These are phyloP conservation scores for Davidsoniella virescens DNA, from an alignment of 2,329 filamentous ascomycete genomes.

Conservation along the genomic window DNA sequence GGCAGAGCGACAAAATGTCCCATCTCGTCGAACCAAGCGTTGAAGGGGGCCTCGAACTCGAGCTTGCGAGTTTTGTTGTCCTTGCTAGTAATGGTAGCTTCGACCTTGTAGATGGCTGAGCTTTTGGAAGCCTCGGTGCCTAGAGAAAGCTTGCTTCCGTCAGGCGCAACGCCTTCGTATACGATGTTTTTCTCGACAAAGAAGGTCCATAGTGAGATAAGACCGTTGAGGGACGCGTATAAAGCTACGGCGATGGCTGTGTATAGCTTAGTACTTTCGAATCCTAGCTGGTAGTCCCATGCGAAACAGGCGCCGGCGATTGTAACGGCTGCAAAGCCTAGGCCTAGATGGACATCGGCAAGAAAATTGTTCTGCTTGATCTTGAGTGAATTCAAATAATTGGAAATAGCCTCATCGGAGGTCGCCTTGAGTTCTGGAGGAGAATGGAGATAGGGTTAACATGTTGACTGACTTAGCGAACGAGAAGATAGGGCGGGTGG, in stretches of 20 bases:
- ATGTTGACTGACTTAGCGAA: not conserved
- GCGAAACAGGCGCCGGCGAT: slow-evolving; percentile 73
- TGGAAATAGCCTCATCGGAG: slow-evolving; percentile 82
- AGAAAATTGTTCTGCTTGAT: slow-evolving; percentile 72
- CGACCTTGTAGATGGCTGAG: slow-evolving; percentile 64
- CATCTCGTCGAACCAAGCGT: slow-evolving; percentile 57
- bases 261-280: slow-evolving; percentile 69
- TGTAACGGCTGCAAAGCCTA: slow-evolving; percentile 70
- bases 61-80: slow-evolving; percentile 26
- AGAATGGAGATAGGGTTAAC: slow-evolving; percentile 2
- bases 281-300: slow-evolving; percentile 83
- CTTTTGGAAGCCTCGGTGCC: slow-evolving; percentile 61
- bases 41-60: slow-evolving; percentile 48
- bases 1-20: slow-evolving; percentile 59
- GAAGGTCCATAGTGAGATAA: slow-evolving; percentile 72
- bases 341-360: slow-evolving; percentile 62
- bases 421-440: slow-evolving; percentile 81
- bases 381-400: slow-evolving; percentile 77
- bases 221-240: slow-evolving; percentile 65
- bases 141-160: slow-evolving; percentile 55
- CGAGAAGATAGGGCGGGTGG: not conserved
- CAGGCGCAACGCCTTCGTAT: slow-evolving; percentile 54
- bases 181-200: slow-evolving; percentile 66
- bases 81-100: slow-evolving; percentile 37
- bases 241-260: slow-evolving; percentile 62